Evolutionary conservation across 1,284 basidiomycete genomes (phyloP).

Genomic region (Lentinus polychrous): DNA sequence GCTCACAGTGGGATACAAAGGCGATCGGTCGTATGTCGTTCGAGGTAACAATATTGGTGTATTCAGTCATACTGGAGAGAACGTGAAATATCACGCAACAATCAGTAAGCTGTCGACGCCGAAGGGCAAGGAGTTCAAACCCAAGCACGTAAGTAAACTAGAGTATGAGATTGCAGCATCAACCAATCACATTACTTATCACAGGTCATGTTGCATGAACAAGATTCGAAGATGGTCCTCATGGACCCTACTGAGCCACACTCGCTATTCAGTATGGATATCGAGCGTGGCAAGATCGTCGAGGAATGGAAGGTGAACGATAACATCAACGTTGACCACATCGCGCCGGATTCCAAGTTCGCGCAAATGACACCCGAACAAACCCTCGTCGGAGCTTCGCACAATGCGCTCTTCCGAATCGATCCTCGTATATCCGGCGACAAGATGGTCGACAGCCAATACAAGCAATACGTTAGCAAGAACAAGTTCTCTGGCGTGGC

Average conservation of each 20-base stretch:
- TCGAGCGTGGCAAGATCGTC: slow-evolving; percentile 94
- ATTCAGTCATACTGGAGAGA: slow-evolving; percentile 81
- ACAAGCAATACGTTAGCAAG: slow-evolving; percentile 94
- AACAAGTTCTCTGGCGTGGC: slow-evolving; percentile 93
- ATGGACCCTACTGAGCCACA: slow-evolving; percentile 84
- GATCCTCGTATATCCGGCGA: slow-evolving; percentile 89
- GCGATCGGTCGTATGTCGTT: slow-evolving; percentile 93
- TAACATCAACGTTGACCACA: slow-evolving; percentile 78
- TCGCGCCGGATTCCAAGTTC: slow-evolving; percentile 92
- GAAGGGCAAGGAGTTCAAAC: slow-evolving; percentile 82
- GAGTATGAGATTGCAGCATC: background rate
- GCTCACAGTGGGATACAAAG: slow-evolving; percentile 93
- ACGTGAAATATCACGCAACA: slow-evolving; percentile 84
- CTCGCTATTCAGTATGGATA: slow-evolving; percentile 87
- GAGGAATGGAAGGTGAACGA: slow-evolving; percentile 99
- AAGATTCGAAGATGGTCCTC: slow-evolving; percentile 93
- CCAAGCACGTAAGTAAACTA: slow-evolving; percentile 59
- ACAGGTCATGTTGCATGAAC: slow-evolving; percentile 97
- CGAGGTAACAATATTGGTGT: slow-evolving; percentile 96
- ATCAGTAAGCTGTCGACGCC: slow-evolving; percentile 82
- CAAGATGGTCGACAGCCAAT: slow-evolving; percentile 93
- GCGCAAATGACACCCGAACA: slow-evolving; percentile 91
- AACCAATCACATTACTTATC: too few species aligned
- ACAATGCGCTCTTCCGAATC: slow-evolving; percentile 95
- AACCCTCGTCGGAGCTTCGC: slow-evolving; percentile 88